Evolutionary conservation across 2,329 filamentous ascomycete species (phyloP).

Genomic region (Aureobasidium zeae): DNA sequence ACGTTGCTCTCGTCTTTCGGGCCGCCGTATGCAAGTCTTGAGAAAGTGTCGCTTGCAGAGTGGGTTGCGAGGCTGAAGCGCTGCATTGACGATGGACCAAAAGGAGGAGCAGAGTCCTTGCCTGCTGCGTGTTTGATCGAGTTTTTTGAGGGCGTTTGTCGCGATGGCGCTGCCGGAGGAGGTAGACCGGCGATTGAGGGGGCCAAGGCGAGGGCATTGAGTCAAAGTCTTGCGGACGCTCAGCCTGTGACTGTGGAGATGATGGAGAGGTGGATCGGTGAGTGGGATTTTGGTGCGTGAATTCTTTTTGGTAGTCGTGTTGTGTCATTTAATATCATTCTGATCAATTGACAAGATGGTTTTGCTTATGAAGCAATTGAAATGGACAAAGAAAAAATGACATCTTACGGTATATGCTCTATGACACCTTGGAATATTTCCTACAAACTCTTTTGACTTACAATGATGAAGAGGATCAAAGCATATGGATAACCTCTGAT

Average conservation of each 20-base stretch:
- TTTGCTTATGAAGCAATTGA: no score
- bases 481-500: no score
- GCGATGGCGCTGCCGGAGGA: not conserved
- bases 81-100: not conserved
- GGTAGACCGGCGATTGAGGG: not conserved
- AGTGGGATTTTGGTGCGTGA: not conserved
- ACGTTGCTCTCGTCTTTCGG: slow-evolving; percentile 20
- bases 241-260: not conserved
- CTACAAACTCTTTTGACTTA: no score
- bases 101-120: not conserved
- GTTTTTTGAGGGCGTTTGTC: not conserved
- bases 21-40: not conserved
- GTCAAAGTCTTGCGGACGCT: not conserved
- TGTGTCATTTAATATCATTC: not conserved
- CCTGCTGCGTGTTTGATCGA: not conserved
- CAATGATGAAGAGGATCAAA: no score
- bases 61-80: not conserved
- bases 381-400: no score
- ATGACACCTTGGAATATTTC: no score
- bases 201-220: not conserved
- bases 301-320: not conserved
- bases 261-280: not conserved
- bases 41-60: not conserved
- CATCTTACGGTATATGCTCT: no score
- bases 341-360: no score